Conservation (phyloP, 1,139 yeast species). For the Blastobotrys apis region DNA sequence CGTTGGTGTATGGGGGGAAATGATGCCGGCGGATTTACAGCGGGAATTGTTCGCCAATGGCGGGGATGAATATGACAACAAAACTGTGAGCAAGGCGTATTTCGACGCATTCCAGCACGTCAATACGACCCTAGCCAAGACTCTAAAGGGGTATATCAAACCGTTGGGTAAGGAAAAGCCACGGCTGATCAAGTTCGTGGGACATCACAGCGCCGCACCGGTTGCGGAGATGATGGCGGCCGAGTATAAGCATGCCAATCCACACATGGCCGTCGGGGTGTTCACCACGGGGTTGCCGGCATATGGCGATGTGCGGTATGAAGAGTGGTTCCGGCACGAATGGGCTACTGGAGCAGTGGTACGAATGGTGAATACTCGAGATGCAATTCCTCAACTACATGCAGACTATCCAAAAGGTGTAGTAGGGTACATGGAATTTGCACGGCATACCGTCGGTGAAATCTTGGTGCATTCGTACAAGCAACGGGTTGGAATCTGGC, state of each 20-base stretch:
- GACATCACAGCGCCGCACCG: constrained; percentile 7
- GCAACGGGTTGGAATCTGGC: constrained; percentile 6
- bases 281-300: constrained; percentile 6
- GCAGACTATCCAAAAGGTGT: background rate
- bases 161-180: constrained; percentile 2
- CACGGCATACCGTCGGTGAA: background rate
- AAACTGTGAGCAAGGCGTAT: background rate
- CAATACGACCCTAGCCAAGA: background rate
- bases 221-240: constrained; percentile 8
- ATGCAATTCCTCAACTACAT: constrained; percentile 2
- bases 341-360: background rate
- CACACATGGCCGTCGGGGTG: constrained; percentile 4
- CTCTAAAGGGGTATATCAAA: constrained; percentile 1
- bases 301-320: constrained; percentile 5
- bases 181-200: constrained; percentile 6
- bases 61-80: background rate
- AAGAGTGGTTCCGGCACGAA: constrained; percentile 1
- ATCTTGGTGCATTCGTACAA: constrained; percentile 4
- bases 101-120: background rate
- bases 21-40: background rate
- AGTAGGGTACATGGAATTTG: background rate
- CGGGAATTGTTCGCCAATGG: background rate
- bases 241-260: constrained; percentile 1
- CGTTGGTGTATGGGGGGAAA: constrained; percentile 7
- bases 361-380: constrained; percentile 7